Percentiles rank a stretch among this genome's conserved stretches.
Conservation (phyloP, 257 asterid species). For the Jaltomata sinuosa region DNA sequence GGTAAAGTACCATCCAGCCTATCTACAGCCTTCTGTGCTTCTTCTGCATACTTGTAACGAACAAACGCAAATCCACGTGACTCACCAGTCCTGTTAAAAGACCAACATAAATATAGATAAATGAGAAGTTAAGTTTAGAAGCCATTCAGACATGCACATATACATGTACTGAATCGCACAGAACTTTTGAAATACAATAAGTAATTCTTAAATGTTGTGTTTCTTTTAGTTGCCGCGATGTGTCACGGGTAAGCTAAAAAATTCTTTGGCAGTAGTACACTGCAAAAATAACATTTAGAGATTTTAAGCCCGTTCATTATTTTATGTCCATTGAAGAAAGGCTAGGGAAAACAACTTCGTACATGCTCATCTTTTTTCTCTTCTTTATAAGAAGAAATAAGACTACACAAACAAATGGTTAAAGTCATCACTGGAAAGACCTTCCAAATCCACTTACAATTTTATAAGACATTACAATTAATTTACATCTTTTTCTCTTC, state of each 20-base stretch:
- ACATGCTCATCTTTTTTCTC: neutral
- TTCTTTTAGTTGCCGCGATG: neutral
- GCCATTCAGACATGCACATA: neutral
- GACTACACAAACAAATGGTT: neutral
- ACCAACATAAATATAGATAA: neutral
- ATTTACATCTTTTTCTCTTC: neutral
- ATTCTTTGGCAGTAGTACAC: neutral
- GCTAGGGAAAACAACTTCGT: neutral
- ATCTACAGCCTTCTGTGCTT: conserved; percentile 89
- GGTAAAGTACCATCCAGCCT: conserved; percentile 69
- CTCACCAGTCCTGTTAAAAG: conserved; percentile 73
- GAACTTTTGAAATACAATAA: neutral
- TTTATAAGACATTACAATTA: neutral
- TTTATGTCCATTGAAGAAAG: neutral
- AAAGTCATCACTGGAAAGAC: neutral
- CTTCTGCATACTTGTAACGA: conserved; percentile 91
- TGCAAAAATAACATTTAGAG: neutral
- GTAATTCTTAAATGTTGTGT: neutral
- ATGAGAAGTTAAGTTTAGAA: neutral
- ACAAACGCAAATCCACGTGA: conserved; percentile 97
- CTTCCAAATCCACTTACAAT: neutral
- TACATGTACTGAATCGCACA: neutral
- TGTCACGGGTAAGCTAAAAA: neutral
- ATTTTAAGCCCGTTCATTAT: neutral
- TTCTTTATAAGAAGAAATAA: neutral